A percentile compares a stretch with the other conserved stretches of the same genome.
Conservation (phyloP, 768 basidiomycete species). For the Termitomyces sp. region DNA sequence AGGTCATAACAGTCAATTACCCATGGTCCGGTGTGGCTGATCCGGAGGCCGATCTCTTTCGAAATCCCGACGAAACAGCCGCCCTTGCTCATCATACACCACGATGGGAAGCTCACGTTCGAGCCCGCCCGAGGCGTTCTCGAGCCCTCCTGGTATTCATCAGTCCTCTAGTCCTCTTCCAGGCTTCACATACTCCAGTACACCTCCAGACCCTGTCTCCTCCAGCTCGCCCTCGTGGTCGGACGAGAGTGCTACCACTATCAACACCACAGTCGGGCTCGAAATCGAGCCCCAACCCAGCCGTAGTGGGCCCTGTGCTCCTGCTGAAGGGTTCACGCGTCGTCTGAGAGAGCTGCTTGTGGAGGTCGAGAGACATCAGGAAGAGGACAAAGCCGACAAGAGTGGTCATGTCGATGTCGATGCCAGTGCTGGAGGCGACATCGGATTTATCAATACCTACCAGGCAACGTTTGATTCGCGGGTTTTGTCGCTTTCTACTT, state of each 20-base stretch:
- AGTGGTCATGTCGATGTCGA: neutral
- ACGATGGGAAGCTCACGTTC: neutral
- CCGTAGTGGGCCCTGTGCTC: neutral
- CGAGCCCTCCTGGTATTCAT: no score
- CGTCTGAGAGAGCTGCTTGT: neutral
- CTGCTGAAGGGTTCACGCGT: neutral
- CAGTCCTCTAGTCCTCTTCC: neutral
- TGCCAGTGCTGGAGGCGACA: neutral
- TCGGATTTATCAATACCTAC: neutral
- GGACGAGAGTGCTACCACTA: neutral
- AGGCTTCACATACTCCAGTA: neutral
- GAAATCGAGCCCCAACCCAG: neutral
- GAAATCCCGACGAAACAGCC: no score
- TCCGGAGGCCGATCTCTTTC: no score
- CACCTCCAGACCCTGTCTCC: neutral
- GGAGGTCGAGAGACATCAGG: neutral
- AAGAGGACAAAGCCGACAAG: neutral
- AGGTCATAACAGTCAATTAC: no score
- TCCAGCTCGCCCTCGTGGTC: conserved; percentile 2
- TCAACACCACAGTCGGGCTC: neutral
- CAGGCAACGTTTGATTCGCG: neutral
- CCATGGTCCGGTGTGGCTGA: no score
- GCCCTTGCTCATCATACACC: neutral
- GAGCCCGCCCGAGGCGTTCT: neutral
- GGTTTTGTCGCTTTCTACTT: neutral